Conservation (phyloP, 176 grass and related monocot genomes). For the Phyllostachys edulis region DNA sequence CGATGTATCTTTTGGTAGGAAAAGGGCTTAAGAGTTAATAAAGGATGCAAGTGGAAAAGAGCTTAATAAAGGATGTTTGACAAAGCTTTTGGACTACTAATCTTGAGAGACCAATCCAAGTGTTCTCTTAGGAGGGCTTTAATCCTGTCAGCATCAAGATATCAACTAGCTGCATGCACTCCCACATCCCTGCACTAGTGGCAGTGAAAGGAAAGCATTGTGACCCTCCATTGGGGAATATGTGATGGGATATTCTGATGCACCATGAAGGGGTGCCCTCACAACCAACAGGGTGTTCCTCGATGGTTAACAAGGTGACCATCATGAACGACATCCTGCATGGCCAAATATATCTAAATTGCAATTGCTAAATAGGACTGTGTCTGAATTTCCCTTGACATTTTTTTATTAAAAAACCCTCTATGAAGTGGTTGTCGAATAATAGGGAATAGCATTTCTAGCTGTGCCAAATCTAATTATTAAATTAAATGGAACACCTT, state of each 20-base stretch:
- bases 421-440: not conserved
- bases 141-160: conserved; percentile 41
- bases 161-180: conserved; percentile 30
- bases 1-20: not conserved
- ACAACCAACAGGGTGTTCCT: not conserved
- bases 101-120: conserved; percentile 9
- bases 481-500: not conserved
- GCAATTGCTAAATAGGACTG: not conserved
- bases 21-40: not conserved
- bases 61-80: conserved; percentile 31
- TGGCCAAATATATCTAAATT: not conserved
- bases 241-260: conserved; percentile 55
- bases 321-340: conserved; percentile 12
- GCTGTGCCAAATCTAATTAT: not conserved
- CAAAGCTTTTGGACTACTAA: conserved; percentile 23
- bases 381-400: not conserved
- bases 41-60: conserved; percentile 4
- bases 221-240: conserved; percentile 41
- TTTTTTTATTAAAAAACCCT: not conserved
- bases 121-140: conserved; percentile 11
- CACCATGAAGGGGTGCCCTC: conserved; percentile 31
- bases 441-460: not conserved
- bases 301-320: conserved; percentile 21
- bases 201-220: conserved; percentile 27
- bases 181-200: conserved; percentile 26